Base-by-base conservation (phyloP, 169 alveolate genomes). In the Plasmodium coatneyi region DNA sequence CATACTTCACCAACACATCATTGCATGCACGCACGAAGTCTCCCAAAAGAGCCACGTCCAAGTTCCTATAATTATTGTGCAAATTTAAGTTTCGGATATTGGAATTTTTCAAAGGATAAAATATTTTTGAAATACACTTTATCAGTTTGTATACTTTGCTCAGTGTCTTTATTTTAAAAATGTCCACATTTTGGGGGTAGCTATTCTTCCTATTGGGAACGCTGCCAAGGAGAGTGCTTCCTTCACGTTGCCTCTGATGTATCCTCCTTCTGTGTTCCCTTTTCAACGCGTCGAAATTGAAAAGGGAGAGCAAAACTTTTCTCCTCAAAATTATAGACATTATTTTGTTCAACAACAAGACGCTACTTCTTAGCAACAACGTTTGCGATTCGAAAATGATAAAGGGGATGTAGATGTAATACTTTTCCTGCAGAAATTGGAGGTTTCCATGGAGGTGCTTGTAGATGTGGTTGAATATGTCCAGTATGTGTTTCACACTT, bases 381-480 rank as follows among this genome's bases (percentile, higher is more conserved):
- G 93, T 86, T 34, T 86, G 93, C 4, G 93, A 86, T 52, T 86
- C 93, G 16, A 86, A 86, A 5, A 86, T 86, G 28, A 86, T 86
- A 14, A 86, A 86, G 14, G 93, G 93, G 14, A 86, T 86, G 70
- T 86, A 86, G 78, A 86, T 56, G 66, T 86, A 86, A 86, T 86
- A 86, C 76, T 86, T 86, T 25, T 86, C 93, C 41, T 86, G 78
- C 28, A 86, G 66, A 54, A 34, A 86, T 30, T 32, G 78, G 52
- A 86, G 10, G 80, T 86, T 86, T 19, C 22, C 60, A 70, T 54
- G 43, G 71, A 86, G 80, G 41, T 76, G 56, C 30, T 12, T 86
- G 43, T 86, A 86, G n/a, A 86, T 32, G 80, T 74, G 66, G 70
- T 86, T 74, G 80, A 72, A 86, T 19, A 76, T 25, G 30, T 86